Percentiles rank a stretch among this genome's conserved stretches.
phyloP scores from a whole-genome alignment of 108 stramenopile genomes.

The Chaetoceros tenuissimus region DNA sequence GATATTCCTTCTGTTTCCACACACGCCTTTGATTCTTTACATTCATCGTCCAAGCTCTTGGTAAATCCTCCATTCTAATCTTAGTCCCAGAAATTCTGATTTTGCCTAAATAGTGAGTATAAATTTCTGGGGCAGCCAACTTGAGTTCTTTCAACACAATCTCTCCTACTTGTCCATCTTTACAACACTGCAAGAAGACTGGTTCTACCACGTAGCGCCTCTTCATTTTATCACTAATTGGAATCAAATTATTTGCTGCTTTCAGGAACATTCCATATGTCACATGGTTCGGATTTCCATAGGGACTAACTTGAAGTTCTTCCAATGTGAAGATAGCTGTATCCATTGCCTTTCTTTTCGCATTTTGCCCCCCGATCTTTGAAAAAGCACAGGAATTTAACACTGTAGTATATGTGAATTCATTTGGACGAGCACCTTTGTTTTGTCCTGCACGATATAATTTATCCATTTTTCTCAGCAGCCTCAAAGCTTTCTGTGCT shows the following conservation, averaged over 20 bases:
- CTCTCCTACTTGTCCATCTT: constrained; percentile 25
- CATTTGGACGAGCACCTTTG: constrained; percentile 38
- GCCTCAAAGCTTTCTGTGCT: constrained; percentile 31
- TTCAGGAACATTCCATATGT: constrained; percentile 77
- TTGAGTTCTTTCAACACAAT: constrained; percentile 26
- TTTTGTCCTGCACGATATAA: constrained; percentile 29
- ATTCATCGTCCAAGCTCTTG: constrained; percentile 54
- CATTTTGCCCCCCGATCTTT: neutral
- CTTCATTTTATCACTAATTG: constrained; percentile 30
- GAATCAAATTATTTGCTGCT: constrained; percentile 65
- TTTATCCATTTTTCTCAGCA: constrained; percentile 35
- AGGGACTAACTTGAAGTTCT: constrained; percentile 13
- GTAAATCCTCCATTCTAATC: constrained; percentile 43
- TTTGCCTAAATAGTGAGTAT: neutral
- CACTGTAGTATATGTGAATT: constrained; percentile 62
- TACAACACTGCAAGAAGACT: constrained; percentile 28
- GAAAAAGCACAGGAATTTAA: constrained; percentile 77
- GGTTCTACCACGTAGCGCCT: constrained; percentile 12
- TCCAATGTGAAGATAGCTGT: constrained; percentile 46
- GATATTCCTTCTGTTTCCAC: neutral
- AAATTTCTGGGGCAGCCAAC: constrained; percentile 7
- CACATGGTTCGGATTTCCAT: constrained; percentile 58
- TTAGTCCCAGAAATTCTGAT: constrained; percentile 19
- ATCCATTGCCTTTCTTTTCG: constrained; percentile 49
- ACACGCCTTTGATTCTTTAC: constrained; percentile 9